A percentile compares a stretch with the other conserved stretches of the same genome.
Evolutionary conservation across 495 filamentous ascomycete genomes (phyloP).

Genomic region (Aspergillus carlsbadensis): DNA sequence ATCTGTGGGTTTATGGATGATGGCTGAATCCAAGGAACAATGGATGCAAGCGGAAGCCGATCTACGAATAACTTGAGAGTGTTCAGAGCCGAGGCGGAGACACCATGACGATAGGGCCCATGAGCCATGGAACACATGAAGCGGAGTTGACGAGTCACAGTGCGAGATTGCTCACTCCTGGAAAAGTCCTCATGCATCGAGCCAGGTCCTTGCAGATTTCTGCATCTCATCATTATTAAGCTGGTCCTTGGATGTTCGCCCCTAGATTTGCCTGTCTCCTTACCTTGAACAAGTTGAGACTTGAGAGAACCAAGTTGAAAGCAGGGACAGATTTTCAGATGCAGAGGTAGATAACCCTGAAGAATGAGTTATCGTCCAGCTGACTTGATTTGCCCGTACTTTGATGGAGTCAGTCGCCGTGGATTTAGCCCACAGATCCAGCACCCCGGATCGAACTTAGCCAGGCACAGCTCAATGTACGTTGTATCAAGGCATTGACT

Average conservation of each 20-base stretch:
- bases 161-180: constrained; percentile 20
- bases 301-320: constrained; percentile 4
- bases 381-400: too few species aligned
- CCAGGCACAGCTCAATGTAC: constrained; percentile 1
- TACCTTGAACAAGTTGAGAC: background rate
- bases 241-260: constrained; percentile 3
- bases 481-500: background rate
- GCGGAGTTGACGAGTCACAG: constrained; percentile 37
- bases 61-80: constrained; percentile 23
- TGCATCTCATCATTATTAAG: constrained; percentile 16
- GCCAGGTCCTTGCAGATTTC: constrained; percentile 37
- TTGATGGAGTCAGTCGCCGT: background rate
- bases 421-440: background rate
- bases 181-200: constrained; percentile 24
- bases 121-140: constrained; percentile 23
- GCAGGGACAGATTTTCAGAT: too few species aligned
- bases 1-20: background rate
- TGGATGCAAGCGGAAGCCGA: constrained; percentile 25
- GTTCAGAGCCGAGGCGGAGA: constrained; percentile 19
- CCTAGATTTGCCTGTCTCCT: background rate
- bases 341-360: too few species aligned
- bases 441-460: constrained; percentile 3
- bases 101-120: constrained; percentile 29
- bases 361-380: too few species aligned
- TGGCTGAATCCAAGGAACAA: constrained; percentile 21